Evolutionary conservation across 495 filamentous ascomycete genomes (phyloP), one percentile per base, ranked within the genome.

Genomic region (Penicillium silybi): DNA sequence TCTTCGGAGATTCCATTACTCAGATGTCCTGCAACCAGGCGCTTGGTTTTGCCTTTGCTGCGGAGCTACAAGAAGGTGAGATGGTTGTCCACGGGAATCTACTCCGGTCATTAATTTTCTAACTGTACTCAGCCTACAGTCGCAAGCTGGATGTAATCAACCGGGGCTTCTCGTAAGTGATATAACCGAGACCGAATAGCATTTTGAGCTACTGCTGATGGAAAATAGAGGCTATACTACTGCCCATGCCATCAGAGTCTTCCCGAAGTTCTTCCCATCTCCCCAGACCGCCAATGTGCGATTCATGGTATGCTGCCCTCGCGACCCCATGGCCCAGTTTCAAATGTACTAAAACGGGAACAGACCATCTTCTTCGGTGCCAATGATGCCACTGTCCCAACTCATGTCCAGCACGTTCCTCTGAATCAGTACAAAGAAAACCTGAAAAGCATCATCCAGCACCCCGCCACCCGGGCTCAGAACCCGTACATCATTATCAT

Each of bases 361-460:
- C 46, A 92, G 88, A 76, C 85, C 19, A 72, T 96, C 54, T 90
- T 93, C 59, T 83, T 95, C 52, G 91, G 91, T 16, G 88, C 91
- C 59, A 96, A 96, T 63, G 91, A 96, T 65, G 85, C 91, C 6
- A 78, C 76, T 48, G 58, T 92, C n/a, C 73, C 75, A 17, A 67
- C 74, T 37, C 81, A 74, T 49, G 66, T 70, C 6, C 91, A 95
- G 63, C 80, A 89, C 61, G 79, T 96, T n/a, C 81, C 88, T 2
- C 67, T 92, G 17, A 78, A 83, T 4, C 70, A 80, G 48, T 96
- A 85, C 71, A 82, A 81, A 59, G 71, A 76, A 50, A 95, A 95
- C 59, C 67, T 96, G 44, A 76, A 67, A 44, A 68, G 70, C 43
- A 86, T 96, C 60, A 68, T 90, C 50, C 79, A 79, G 29, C 88